Conservation (phyloP, 805 yeast genomes). For the Schizosaccharomyces pombe region DNA sequence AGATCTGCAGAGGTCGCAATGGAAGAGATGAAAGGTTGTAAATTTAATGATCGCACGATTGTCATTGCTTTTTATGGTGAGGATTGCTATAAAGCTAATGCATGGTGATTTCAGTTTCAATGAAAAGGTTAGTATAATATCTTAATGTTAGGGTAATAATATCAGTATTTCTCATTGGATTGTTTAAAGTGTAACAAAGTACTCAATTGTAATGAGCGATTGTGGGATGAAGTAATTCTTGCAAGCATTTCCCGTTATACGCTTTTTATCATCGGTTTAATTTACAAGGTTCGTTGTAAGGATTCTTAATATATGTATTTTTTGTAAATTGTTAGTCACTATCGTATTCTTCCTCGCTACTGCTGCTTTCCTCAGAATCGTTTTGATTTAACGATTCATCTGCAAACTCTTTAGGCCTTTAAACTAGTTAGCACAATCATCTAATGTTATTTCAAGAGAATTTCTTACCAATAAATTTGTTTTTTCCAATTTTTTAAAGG, state of each 20-base stretch:
- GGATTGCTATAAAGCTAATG: slow-evolving; percentile 2
- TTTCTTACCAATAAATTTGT: background rate
- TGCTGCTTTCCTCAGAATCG: background rate
- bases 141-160: background rate
- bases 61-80: slow-evolving; percentile 40
- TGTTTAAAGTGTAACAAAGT: no score
- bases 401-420: background rate
- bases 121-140: background rate
- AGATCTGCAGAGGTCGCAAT: slow-evolving; percentile 34
- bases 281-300: no score
- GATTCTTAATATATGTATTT: no score
- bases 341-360: background rate
- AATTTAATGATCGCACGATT: slow-evolving; percentile 44
- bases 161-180: no score
- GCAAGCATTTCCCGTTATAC: no score
- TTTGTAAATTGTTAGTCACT: background rate
- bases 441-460: no score
- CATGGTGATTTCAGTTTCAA: background rate
- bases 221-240: no score
- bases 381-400: no score
- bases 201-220: no score
- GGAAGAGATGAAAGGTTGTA: slow-evolving; percentile 35
- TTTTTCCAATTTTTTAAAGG: background rate
- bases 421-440: background rate
- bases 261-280: no score